Evolutionary conservation across 768 basidiomycete species (phyloP).

Genomic region (Xerocomus spinulosus): DNA sequence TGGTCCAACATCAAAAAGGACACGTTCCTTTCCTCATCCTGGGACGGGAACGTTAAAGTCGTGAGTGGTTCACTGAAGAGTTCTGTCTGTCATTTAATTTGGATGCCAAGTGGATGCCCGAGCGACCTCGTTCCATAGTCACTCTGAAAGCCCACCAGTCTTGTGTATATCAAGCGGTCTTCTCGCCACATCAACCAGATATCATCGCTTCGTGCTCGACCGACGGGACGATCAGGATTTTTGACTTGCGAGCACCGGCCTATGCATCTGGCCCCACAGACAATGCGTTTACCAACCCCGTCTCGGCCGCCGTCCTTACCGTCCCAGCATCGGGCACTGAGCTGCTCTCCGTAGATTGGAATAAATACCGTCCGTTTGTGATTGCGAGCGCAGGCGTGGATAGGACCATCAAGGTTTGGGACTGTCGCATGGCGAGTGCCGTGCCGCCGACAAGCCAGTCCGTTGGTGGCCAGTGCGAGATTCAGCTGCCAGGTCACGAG

Average conservation of each 20-base stretch:
- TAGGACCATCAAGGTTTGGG: constrained; percentile 73
- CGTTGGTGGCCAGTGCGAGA: constrained; percentile 71
- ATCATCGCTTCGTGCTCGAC: constrained; percentile 79
- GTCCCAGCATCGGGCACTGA: constrained; percentile 76
- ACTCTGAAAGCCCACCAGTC: constrained; percentile 81
- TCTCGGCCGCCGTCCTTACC: constrained; percentile 69
- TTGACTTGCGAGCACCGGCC: constrained; percentile 67
- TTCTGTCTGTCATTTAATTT: not conserved
- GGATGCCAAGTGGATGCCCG: constrained; percentile 73
- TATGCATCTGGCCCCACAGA: constrained; percentile 48
- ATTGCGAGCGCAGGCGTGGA: constrained; percentile 81
- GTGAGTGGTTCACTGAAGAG: constrained; percentile 43
- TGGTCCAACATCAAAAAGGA: constrained; percentile 95
- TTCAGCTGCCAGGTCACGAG: constrained; percentile 75
- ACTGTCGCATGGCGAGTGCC: constrained; percentile 77
- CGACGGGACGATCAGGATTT: constrained; percentile 80
- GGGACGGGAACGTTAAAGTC: constrained; percentile 89
- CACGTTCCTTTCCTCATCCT: constrained; percentile 79
- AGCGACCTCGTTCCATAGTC: constrained; percentile 68
- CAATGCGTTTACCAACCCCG: constrained; percentile 60
- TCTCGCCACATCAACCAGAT: constrained; percentile 88
- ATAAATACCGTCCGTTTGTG: constrained; percentile 79
- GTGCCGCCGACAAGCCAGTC: constrained; percentile 43
- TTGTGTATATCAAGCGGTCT: constrained; percentile 87
- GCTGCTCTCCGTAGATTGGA: constrained; percentile 84